These are phyloP conservation scores for Chrysanthemum makinoi DNA, from an alignment of 129 eudicot genomes.

Conservation along the genomic window DNA sequence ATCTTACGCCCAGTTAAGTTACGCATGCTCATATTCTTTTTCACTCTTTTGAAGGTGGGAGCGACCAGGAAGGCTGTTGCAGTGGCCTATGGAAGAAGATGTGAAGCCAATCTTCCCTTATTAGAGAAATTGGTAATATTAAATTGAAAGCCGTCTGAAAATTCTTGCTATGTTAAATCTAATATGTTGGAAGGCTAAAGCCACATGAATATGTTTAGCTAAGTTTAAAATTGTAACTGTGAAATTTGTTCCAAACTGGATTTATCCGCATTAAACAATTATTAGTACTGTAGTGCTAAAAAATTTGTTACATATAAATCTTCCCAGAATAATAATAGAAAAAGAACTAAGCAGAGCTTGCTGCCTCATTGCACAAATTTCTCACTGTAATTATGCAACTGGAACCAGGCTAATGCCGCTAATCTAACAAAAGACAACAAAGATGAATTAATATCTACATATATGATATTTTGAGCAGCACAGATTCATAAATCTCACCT, in stretches of 20 bases:
- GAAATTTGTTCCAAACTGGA: conserved; percentile 5
- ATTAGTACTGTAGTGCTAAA: neutral
- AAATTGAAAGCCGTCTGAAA: conserved; percentile 16
- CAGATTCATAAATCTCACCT: too few relatives aligned
- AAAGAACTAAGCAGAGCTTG: conserved; percentile 14
- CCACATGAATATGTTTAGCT: conserved; percentile 6
- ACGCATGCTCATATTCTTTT: conserved; percentile 20
- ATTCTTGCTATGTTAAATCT: conserved; percentile 12
- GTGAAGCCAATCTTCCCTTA: conserved; percentile 74
- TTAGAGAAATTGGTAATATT: conserved; percentile 72
- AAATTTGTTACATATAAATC: neutral
- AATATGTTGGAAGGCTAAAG: neutral
- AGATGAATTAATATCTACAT: neutral
- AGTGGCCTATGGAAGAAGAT: conserved; percentile 81
- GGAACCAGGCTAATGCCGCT: neutral
- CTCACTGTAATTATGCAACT: conserved; percentile 9
- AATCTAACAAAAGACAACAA: neutral
- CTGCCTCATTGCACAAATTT: conserved; percentile 1
- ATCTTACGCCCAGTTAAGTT: conserved; percentile 15
- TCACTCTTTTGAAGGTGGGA: conserved; percentile 60
- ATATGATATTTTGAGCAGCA: neutral
- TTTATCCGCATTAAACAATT: neutral
- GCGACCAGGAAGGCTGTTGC: conserved; percentile 73
- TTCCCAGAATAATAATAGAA: neutral
- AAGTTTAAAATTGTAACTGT: neutral